Base-by-base conservation (phyloP, 768 basidiomycete genomes). In the Russula compacta region DNA sequence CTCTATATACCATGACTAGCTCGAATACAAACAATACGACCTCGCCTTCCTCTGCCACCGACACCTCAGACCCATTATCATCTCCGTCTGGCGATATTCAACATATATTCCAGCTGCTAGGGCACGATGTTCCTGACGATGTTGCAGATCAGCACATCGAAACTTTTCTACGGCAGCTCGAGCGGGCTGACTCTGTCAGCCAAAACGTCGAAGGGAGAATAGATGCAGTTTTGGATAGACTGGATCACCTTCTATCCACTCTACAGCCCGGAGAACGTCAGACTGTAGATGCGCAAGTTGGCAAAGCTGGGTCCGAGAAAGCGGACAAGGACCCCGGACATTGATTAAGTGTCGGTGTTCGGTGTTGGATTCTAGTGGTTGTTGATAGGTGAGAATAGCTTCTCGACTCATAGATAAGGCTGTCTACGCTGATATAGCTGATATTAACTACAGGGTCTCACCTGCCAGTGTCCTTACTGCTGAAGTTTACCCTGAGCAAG, bases 201-300 rank as follows among this genome's bases (percentile, higher is more conserved):
- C 69, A 74, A 36, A 83, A 77, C 2, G 77, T 91, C 49, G 89
- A 90, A 68, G 69, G 69, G 59, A 81, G 79, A 64, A 72, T 91
- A 44, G 86, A 91, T 67, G 76, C 69, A 19, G 73, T 91, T 38
- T 72, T 91, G 56, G 77, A 69, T 47, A 81, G 80, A 53, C 71
- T 89, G 60, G 85, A 89, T 68, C 66, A 64, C 11, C 71, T 89
- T 8, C 68, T 89, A 15, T 71, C 71, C 6, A 70, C 70, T 11
- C 71, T 88, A 21, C 79, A 80, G 58, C 32, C 51, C 2, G 63
- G 67, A 51, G 64, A 38, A 48, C 24, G 38, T n/a, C 54, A 33
- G 48, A 11, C 43, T 38, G 47, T 53, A 29, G 57, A 38, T 29
- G 42, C 32, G 36, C 46, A 32, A 29, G 40, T 6, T 19, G 40